phyloP scores from a whole-genome alignment of 768 basidiomycete species.

The Calocybe gangraenosa region DNA sequence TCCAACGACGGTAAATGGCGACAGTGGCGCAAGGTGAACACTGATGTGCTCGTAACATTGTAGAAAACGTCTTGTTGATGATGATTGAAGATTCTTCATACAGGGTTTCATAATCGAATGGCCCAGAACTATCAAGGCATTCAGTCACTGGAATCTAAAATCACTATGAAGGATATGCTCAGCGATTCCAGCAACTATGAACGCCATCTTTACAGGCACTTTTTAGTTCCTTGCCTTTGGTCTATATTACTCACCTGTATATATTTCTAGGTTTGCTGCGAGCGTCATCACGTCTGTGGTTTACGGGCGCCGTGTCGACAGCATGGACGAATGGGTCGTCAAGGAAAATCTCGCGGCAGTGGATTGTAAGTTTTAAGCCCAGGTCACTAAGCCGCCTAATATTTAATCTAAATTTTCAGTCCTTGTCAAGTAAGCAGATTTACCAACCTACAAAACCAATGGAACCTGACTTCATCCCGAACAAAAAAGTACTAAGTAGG shows the following conservation, averaged over 20 bases:
- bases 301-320: slow-evolving; percentile 39
- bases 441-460: neutral
- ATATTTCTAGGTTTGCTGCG: slow-evolving; percentile 33
- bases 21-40: slow-evolving; percentile 42
- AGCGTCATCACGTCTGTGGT: slow-evolving; percentile 40
- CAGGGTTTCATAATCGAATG: slow-evolving; percentile 36
- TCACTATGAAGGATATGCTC: slow-evolving; percentile 37
- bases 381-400: neutral
- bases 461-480: neutral
- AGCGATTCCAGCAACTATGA: slow-evolving; percentile 35
- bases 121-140: slow-evolving; percentile 40
- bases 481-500: neutral
- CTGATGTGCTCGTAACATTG: neutral
- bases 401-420: no score
- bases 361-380: slow-evolving; percentile 25
- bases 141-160: slow-evolving; percentile 43
- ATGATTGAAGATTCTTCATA: slow-evolving; percentile 41
- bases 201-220: slow-evolving; percentile 35
- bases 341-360: slow-evolving; percentile 39
- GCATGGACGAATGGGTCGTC: slow-evolving; percentile 43
- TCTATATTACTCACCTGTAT: neutral
- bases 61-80: slow-evolving; percentile 18
- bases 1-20: slow-evolving; percentile 40
- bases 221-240: neutral
- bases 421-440: no score